phyloP scores from a whole-genome alignment of 2,329 filamentous ascomycete species.

The Penicillium sp. region DNA sequence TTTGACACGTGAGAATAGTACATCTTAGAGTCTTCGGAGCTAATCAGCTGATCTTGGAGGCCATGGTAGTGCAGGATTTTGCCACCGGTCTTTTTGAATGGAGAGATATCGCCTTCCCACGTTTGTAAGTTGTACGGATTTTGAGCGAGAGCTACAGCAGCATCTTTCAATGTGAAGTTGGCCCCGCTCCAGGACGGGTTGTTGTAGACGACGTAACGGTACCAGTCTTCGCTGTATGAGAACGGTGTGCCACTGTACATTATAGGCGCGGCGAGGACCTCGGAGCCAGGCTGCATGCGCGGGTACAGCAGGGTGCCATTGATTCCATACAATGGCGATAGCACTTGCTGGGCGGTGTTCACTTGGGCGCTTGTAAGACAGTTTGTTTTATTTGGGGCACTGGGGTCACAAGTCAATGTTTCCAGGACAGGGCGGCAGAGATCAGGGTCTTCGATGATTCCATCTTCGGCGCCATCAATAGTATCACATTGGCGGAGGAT shows the following conservation, averaged over 20 bases:
- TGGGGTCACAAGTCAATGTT: conserved; percentile 32
- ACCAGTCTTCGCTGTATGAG: conserved; percentile 45
- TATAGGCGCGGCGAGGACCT: conserved; percentile 27
- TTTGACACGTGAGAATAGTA: conserved; percentile 51
- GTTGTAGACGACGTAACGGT: conserved; percentile 45
- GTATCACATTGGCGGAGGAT: conserved; percentile 38
- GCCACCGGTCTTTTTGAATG: conserved; percentile 46
- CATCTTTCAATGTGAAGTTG: conserved; percentile 41
- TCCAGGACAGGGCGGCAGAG: conserved; percentile 37
- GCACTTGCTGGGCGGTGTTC: conserved; percentile 30
- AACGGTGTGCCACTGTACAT: conserved; percentile 42
- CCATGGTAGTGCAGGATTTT: conserved; percentile 48
- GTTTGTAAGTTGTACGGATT: conserved; percentile 54
- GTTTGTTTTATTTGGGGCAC: conserved; percentile 16
- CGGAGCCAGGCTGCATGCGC: conserved; percentile 38
- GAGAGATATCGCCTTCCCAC: conserved; percentile 48
- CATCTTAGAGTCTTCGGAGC: conserved; percentile 52
- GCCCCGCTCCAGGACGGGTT: conserved; percentile 42
- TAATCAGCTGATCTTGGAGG: conserved; percentile 52
- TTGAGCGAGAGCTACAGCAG: conserved; percentile 35
- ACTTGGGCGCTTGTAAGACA: conserved; percentile 37
- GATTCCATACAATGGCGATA: conserved; percentile 35
- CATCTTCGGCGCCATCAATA: conserved; percentile 35
- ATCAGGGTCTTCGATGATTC: conserved; percentile 41
- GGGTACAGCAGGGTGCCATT: conserved; percentile 36